Conservation (phyloP, 768 basidiomycete genomes). For the Russula compacta region DNA sequence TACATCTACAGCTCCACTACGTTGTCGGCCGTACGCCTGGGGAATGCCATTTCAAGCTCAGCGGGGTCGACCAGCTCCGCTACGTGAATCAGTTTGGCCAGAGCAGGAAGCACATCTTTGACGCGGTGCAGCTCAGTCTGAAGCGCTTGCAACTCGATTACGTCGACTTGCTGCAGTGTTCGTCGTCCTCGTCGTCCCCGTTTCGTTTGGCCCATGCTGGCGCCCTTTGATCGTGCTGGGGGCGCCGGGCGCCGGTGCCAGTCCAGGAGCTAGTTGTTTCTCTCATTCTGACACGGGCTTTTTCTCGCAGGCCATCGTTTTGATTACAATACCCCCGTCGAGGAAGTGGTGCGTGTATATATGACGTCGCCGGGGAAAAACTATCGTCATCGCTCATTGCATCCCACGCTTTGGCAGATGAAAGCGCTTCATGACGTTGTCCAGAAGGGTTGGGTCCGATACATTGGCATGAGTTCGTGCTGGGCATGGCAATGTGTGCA, state of each 20-base stretch:
- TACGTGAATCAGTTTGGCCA: slow-evolving; percentile 32
- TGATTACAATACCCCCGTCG: slow-evolving; percentile 35
- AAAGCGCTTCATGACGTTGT: slow-evolving; percentile 37
- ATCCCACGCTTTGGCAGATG: slow-evolving; percentile 24
- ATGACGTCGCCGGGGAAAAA: neutral
- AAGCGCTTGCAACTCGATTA: slow-evolving; percentile 63
- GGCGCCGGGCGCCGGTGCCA: too few species aligned
- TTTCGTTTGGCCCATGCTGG: neutral
- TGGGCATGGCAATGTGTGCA: slow-evolving; percentile 25
- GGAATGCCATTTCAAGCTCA: slow-evolving; percentile 1
- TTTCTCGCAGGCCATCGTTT: slow-evolving; percentile 29
- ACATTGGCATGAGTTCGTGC: slow-evolving; percentile 30
- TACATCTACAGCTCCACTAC: neutral
- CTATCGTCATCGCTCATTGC: neutral
- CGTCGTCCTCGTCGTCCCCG: neutral
- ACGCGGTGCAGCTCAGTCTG: slow-evolving; percentile 45
- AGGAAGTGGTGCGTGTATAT: slow-evolving; percentile 26
- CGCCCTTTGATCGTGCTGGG: neutral
- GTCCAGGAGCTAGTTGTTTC: neutral
- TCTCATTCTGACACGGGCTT: neutral
- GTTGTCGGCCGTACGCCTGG: neutral
- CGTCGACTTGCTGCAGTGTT: slow-evolving; percentile 62
- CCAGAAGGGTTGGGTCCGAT: slow-evolving; percentile 33
- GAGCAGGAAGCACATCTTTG: slow-evolving; percentile 49
- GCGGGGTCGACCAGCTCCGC: slow-evolving; percentile 22